phyloP scores from a whole-genome alignment of 2,329 filamentous ascomycete species.

The Pseudonectria buxi region DNA sequence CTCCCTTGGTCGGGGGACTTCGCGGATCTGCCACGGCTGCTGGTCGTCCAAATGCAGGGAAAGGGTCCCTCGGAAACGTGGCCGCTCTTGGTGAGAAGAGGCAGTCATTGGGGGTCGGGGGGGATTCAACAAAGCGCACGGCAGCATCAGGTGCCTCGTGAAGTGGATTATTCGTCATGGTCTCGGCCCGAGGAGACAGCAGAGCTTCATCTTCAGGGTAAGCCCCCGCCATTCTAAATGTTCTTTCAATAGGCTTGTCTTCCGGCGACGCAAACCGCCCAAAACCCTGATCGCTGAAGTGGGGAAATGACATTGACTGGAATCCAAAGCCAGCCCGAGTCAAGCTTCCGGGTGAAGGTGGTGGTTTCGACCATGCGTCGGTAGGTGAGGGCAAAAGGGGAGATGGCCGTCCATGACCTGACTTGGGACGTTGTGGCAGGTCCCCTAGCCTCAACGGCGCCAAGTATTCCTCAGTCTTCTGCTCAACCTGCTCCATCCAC shows the following conservation, averaged over 20 bases:
- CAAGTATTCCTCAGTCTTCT: constrained; percentile 23
- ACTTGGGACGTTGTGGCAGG: constrained; percentile 30
- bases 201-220: constrained; percentile 46
- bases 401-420: constrained; percentile 20
- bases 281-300: constrained; percentile 13
- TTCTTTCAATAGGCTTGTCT: constrained; percentile 24
- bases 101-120: constrained; percentile 44
- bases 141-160: constrained; percentile 38
- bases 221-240: constrained; percentile 28
- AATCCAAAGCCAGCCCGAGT: constrained; percentile 36
- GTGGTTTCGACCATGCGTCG: constrained; percentile 30
- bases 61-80: constrained; percentile 48
- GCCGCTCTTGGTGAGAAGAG: constrained; percentile 48
- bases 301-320: constrained; percentile 29
- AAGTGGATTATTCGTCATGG: constrained; percentile 65
- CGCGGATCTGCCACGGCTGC: constrained; percentile 56
- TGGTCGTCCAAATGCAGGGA: constrained; percentile 45
- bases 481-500: constrained; percentile 45
- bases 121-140: constrained; percentile 46
- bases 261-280: constrained; percentile 5
- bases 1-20: constrained; percentile 67
- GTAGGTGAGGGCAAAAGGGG: constrained; percentile 4
- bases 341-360: constrained; percentile 39
- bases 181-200: constrained; percentile 65
- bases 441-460: constrained; percentile 15